Conservation (phyloP, 345 rosid species). For the Psidium friedrichsthalianum region DNA sequence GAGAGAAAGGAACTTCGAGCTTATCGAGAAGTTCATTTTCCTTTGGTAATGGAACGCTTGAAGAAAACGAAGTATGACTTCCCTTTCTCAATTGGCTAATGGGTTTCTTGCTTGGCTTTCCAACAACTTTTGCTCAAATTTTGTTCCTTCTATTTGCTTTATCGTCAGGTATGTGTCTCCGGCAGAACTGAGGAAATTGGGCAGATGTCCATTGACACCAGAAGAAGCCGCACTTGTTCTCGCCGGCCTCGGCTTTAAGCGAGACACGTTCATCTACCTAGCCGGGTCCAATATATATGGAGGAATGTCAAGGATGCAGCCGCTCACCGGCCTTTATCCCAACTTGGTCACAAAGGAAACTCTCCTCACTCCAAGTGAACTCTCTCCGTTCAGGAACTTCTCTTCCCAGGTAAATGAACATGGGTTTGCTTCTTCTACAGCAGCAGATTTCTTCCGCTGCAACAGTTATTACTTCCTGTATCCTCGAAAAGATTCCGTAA, state of each 20-base stretch:
- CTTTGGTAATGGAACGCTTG: constrained; percentile 61
- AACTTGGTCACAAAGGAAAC: constrained; percentile 82
- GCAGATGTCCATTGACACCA: constrained; percentile 93
- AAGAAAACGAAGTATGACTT: constrained; percentile 39
- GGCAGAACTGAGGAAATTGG: constrained; percentile 50
- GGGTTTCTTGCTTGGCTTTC: neutral
- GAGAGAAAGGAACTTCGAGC: constrained; percentile 72
- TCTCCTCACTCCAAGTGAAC: constrained; percentile 62
- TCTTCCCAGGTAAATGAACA: constrained; percentile 60
- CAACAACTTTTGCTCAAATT: neutral
- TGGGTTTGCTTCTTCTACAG: neutral
- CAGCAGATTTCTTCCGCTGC: neutral
- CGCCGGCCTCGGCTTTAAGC: constrained; percentile 65
- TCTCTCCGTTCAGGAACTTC: constrained; percentile 74
- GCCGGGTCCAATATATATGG: constrained; percentile 76
- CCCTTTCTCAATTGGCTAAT: neutral
- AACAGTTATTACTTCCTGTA: neutral
- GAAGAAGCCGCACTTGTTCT: constrained; percentile 90
- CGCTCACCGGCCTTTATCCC: constrained; percentile 66
- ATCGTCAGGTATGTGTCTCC: constrained; percentile 41
- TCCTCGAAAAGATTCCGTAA: neutral
- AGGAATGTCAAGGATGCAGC: constrained; percentile 55
- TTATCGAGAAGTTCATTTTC: constrained; percentile 75
- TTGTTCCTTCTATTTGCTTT: too few species aligned
- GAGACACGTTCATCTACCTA: constrained; percentile 58